phyloP scores from a whole-genome alignment of 371 early-diverging fungal genomes.

The Mortierella sp. region DNA sequence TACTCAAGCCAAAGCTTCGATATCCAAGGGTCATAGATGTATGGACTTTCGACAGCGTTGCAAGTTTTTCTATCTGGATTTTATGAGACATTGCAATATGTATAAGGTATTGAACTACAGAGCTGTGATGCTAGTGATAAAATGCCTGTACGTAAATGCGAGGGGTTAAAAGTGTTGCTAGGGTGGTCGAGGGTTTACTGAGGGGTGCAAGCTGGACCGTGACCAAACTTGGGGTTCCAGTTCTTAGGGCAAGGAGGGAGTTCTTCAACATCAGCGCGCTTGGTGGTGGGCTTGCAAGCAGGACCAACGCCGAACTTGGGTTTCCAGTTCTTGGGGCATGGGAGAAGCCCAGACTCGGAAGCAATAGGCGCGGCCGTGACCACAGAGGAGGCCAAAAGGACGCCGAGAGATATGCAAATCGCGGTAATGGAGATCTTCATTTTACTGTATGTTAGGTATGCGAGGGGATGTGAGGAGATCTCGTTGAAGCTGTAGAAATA shows the following conservation, averaged over 20 bases:
- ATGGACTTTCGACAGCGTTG: too few species aligned
- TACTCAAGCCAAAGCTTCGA: too few species aligned
- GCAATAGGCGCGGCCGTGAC: constrained; percentile 5
- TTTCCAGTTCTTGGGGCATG: constrained; percentile 13
- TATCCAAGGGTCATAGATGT: too few species aligned
- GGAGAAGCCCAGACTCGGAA: neutral
- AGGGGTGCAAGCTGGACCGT: constrained; percentile 1
- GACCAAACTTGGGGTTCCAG: constrained; percentile 8
- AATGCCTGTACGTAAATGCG: too few species aligned
- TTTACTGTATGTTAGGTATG: neutral
- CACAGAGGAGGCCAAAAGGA: neutral
- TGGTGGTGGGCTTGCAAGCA: neutral
- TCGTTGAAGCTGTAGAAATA: too few species aligned
- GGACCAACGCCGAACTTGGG: constrained; percentile 8
- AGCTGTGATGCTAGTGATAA: too few species aligned
- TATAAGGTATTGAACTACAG: too few species aligned
- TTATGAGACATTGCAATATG: too few species aligned
- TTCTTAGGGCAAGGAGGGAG: neutral
- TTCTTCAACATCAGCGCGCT: neutral
- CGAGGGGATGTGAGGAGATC: neutral
- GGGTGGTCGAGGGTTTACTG: neutral
- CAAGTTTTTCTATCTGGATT: too few species aligned
- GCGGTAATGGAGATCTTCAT: constrained; percentile 6
- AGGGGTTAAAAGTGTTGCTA: too few species aligned
- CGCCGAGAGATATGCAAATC: constrained; percentile 1